Conservation (phyloP, 2,329 filamentous ascomycete genomes). For the Pseudomassariella vexata region DNA sequence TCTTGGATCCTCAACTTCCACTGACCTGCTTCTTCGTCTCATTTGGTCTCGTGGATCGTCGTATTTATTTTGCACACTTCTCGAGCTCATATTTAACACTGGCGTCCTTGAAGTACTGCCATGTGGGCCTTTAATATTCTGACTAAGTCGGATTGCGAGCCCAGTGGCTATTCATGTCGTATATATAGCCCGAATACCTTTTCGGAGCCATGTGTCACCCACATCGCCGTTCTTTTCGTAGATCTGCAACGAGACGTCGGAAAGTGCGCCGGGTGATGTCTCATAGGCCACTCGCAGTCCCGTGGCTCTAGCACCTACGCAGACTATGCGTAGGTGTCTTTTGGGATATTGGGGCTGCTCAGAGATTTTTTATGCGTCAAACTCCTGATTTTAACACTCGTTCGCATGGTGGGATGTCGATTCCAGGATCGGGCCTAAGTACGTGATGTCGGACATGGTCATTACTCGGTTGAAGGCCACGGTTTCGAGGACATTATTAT, state of each 20-base stretch:
- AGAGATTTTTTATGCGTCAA: constrained; percentile 1
- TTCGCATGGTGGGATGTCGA: constrained; percentile 1
- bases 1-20: background rate
- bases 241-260: constrained; percentile 1
- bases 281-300: constrained; percentile 1
- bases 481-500: too few relatives aligned
- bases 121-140: background rate
- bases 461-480: too few relatives aligned
- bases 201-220: constrained; percentile 3
- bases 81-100: background rate
- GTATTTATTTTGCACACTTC: background rate
- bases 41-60: background rate
- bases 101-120: constrained; percentile 1
- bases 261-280: background rate
- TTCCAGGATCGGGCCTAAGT: too few relatives aligned
- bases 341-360: constrained; percentile 1
- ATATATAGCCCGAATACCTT: constrained; percentile 1
- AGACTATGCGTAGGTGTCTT: background rate
- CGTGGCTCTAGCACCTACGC: constrained; percentile 1
- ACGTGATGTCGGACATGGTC: too few relatives aligned
- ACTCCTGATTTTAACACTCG: constrained; percentile 2
- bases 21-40: background rate
- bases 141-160: constrained; percentile 1
- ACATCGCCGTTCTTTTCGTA: constrained; percentile 4
- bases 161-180: constrained; percentile 3